Percentiles rank a stretch among this genome's conserved stretches.
Conservation (phyloP, 176 grass and related monocot species). For the Zizania latifolia region DNA sequence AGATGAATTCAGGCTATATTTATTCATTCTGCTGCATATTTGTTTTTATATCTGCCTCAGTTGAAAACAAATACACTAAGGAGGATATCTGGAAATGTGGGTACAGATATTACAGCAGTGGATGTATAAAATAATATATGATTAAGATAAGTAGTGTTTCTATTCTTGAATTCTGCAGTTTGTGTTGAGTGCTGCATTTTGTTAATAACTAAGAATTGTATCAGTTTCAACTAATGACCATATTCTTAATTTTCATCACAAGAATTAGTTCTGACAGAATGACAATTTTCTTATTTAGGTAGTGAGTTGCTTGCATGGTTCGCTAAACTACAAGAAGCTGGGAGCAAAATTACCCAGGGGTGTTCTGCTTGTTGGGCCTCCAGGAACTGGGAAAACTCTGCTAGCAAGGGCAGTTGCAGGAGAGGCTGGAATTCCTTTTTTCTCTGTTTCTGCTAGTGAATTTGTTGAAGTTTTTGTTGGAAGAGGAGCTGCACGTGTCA, state of each 20-base stretch:
- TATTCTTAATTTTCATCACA: background rate
- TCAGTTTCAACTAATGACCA: constrained; percentile 10
- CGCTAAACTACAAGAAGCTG: constrained; percentile 84
- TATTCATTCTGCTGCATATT: background rate
- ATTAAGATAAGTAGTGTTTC: background rate
- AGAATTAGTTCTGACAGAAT: constrained; percentile 26
- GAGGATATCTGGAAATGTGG: constrained; percentile 2
- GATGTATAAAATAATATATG: background rate
- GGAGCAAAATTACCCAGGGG: constrained; percentile 91
- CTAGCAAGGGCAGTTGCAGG: constrained; percentile 86
- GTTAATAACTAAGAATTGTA: background rate
- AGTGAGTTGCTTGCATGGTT: constrained; percentile 85
- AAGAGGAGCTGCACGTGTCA: constrained; percentile 81
- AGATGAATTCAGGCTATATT: background rate
- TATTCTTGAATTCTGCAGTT: constrained; percentile 5
- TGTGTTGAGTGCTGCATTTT: background rate
- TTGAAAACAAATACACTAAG: background rate
- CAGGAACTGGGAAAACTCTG: constrained; percentile 89
- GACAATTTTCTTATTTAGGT: constrained; percentile 49
- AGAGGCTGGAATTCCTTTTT: constrained; percentile 92
- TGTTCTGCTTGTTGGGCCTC: constrained; percentile 89
- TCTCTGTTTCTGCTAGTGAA: constrained; percentile 92
- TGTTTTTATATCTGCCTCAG: background rate
- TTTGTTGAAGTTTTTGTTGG: constrained; percentile 97
- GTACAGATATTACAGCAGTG: constrained; percentile 4